Evolutionary conservation across 345 rosid genomes (phyloP).

Genomic region (Triadica sebifera): DNA sequence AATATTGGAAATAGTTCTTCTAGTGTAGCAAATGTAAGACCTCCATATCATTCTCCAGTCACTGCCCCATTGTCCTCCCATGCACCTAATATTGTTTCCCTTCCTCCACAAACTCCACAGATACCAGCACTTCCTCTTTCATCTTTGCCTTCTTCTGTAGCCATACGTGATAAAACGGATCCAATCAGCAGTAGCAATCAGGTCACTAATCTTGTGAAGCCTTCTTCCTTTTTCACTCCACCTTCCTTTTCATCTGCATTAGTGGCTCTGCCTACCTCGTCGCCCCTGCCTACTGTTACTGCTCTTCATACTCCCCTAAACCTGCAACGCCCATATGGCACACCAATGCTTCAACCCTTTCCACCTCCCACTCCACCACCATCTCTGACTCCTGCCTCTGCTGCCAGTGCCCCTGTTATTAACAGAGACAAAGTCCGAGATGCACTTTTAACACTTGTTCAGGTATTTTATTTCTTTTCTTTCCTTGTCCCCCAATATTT

Average conservation of each 20-base stretch:
- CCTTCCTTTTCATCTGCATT: slow-evolving; percentile 47
- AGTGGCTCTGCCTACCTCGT: slow-evolving; percentile 41
- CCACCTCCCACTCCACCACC: slow-evolving; percentile 67
- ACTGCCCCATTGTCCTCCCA: slow-evolving; percentile 40
- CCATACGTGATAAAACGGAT: slow-evolving; percentile 38
- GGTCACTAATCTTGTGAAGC: slow-evolving; percentile 53
- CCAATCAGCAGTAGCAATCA: slow-evolving; percentile 35
- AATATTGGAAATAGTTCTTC: slow-evolving; percentile 41
- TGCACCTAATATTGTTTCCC: slow-evolving; percentile 28
- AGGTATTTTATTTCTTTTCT: slow-evolving; percentile 37
- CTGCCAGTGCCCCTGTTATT: slow-evolving; percentile 33
- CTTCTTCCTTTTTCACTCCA: slow-evolving; percentile 49
- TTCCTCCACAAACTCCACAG: slow-evolving; percentile 34
- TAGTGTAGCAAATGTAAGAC: slow-evolving; percentile 33
- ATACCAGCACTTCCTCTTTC: slow-evolving; percentile 38
- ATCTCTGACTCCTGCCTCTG: slow-evolving; percentile 49
- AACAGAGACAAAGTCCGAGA: slow-evolving; percentile 55
- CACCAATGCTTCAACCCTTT: slow-evolving; percentile 70
- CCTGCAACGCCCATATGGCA: slow-evolving; percentile 57
- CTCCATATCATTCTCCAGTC: slow-evolving; percentile 37
- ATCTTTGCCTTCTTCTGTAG: slow-evolving; percentile 30
- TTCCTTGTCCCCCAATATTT: background rate
- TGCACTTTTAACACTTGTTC: slow-evolving; percentile 61
- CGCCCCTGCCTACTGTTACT: slow-evolving; percentile 39
- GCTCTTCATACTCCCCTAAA: slow-evolving; percentile 47